phyloP scores from a whole-genome alignment of 768 basidiomycete genomes.

The Collybia sordida region DNA sequence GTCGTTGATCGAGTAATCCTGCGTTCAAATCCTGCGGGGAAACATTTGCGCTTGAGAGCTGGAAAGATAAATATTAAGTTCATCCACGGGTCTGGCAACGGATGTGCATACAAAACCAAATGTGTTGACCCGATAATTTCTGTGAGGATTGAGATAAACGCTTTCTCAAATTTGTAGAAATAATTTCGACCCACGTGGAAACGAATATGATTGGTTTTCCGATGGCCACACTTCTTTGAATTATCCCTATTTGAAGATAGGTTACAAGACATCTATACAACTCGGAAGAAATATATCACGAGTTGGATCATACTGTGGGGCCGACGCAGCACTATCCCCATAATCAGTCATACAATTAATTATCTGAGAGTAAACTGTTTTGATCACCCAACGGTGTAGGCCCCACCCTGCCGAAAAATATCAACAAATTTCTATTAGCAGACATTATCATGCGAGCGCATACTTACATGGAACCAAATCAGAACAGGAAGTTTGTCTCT shows the following conservation, averaged over 20 bases:
- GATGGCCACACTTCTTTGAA: constrained; percentile 44
- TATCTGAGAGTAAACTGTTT: not conserved
- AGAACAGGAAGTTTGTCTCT: constrained; percentile 35
- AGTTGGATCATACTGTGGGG: constrained; percentile 42
- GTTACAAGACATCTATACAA: not conserved
- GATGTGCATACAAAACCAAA: constrained; percentile 49
- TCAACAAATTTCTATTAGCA: not conserved
- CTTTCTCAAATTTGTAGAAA: not conserved
- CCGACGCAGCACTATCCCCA: constrained; percentile 38
- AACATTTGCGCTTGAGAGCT: constrained; percentile 48
- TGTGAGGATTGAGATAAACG: constrained; percentile 15
- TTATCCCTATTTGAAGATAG: constrained; percentile 34
- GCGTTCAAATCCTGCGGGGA: constrained; percentile 52
- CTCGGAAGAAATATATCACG: constrained; percentile 27
- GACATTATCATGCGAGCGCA: not conserved
- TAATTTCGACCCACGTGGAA: constrained; percentile 34
- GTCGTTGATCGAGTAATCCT: constrained; percentile 59
- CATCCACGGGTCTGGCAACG: not conserved
- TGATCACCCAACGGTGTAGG: constrained; percentile 39
- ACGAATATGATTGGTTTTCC: constrained; percentile 59
- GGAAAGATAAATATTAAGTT: not conserved
- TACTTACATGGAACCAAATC: constrained; percentile 34
- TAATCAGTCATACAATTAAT: too few relatives aligned
- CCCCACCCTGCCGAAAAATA: constrained; percentile 40
- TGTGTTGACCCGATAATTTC: constrained; percentile 58